Conservation (phyloP, 2,329 filamentous ascomycete species). For the Cytospora piceae region DNA sequence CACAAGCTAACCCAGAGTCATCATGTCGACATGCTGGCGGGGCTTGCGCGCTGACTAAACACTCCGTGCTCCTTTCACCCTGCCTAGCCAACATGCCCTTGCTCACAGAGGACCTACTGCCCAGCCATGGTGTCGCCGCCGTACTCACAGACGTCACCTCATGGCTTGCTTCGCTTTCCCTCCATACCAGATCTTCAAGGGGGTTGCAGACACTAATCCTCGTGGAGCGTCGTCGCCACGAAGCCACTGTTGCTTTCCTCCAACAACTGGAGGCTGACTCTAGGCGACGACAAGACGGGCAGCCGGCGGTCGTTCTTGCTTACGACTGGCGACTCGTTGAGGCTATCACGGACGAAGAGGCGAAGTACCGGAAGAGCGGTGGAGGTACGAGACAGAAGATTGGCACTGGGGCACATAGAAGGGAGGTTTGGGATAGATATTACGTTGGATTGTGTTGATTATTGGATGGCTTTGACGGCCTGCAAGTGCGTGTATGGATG, state of each 20-base stretch:
- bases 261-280: constrained; percentile 33
- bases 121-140: constrained; percentile 46
- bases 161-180: constrained; percentile 14
- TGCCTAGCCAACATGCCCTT: constrained; percentile 44
- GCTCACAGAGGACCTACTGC: constrained; percentile 45
- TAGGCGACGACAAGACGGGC: constrained; percentile 34
- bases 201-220: constrained; percentile 38
- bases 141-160: constrained; percentile 38
- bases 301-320: constrained; percentile 38
- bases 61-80: constrained; percentile 47
- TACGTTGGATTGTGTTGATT: constrained; percentile 34
- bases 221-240: constrained; percentile 39
- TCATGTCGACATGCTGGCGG: constrained; percentile 41
- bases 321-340: constrained; percentile 47
- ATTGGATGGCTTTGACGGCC: not conserved
- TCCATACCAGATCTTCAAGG: not conserved
- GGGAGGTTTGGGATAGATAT: constrained; percentile 35
- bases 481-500: not conserved
- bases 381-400: constrained; percentile 20
- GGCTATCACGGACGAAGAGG: constrained; percentile 35
- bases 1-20: not conserved
- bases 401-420: constrained; percentile 22
- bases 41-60: constrained; percentile 45
- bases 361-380: constrained; percentile 34
- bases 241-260: constrained; percentile 39